These are phyloP conservation scores for Pyracantha coccinea DNA, from an alignment of 331 rosid species.

Conservation along the genomic window DNA sequence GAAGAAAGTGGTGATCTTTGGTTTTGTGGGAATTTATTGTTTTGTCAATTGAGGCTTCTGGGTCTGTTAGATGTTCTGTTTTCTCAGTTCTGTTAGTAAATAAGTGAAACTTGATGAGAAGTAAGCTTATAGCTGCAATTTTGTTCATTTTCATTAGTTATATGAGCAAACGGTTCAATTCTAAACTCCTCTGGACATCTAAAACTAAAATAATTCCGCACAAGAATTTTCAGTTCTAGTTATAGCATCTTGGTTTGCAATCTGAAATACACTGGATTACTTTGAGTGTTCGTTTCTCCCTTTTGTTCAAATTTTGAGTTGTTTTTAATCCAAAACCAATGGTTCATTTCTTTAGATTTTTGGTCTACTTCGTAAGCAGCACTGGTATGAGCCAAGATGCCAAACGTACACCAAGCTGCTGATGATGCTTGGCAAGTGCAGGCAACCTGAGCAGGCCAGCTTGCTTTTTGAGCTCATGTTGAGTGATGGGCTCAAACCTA, in stretches of 20 bases:
- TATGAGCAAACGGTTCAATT: not conserved
- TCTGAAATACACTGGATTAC: not conserved
- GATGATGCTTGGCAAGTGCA: constrained; percentile 86
- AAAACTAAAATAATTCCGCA: not conserved
- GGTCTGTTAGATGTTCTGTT: not conserved
- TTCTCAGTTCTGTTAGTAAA: not conserved
- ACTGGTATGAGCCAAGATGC: constrained; percentile 81
- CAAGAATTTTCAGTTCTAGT: not conserved
- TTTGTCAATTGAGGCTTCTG: not conserved
- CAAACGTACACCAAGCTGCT: constrained; percentile 68
- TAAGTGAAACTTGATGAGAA: not conserved
- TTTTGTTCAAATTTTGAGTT: constrained; percentile 5
- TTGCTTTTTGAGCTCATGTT: constrained; percentile 60
- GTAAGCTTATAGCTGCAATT: not conserved
- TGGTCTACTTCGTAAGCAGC: constrained; percentile 68
- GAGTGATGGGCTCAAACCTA: constrained; percentile 76
- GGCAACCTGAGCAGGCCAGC: constrained; percentile 65
- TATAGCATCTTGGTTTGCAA: not conserved
- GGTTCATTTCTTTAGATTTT: constrained; percentile 45
- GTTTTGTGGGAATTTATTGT: not conserved
- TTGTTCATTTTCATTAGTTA: not conserved
- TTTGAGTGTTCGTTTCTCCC: not conserved
- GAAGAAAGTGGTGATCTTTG: not conserved
- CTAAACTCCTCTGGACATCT: not conserved
- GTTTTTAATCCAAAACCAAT: constrained; percentile 6